Evolutionary conservation across 2,329 filamentous ascomycete species (phyloP), one percentile per base, ranked within the genome.

Genomic region (Rhytidhysteron rufulum): DNA sequence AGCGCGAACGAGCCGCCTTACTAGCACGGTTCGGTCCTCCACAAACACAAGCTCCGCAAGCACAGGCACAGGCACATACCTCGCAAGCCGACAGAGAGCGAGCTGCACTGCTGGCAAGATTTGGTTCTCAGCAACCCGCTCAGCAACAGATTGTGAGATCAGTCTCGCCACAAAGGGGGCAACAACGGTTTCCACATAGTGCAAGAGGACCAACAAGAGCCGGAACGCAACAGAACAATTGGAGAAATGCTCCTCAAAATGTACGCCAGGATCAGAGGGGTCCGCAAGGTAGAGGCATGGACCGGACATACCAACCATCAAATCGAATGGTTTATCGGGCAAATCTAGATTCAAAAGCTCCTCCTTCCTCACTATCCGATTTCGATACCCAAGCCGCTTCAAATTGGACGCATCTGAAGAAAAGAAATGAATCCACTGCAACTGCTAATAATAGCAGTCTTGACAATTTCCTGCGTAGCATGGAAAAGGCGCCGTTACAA

Each of bases 261-360:
- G 24, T 7, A 27, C 24, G n/a, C 24, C 24, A 27, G 24, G 24
- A 27, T 27, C 7, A 27, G 24, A 27, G 13, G 8, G 8, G 24
- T 27, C 24, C 24, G n/a, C 24, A 13, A 27, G 24, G 13, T 27
- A 13, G 8, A 7, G 13, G 24, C 13, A 7, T 7, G 24, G 8
- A 13, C 7, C 24, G 13, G 24, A 27, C 24, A 8, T 21, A 30
- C 13, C 21, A 17, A 13, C 4, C 18, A 5, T 31, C 38, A 16
- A 19, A n/a, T 32, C 31, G 18, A 22, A 34, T 25, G 31, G 50
- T 53, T 19, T 61, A 53, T 38, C 51, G 45, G n/a, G 53, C 61
- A 35, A 60, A 59, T n/a, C 60, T 61, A 54, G 53, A 57, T 27
- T 44, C 57, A 6, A 49, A 48, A 35, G 5, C 25, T 16, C 60